Conservation (phyloP, 768 basidiomycete species). For the Leccinum broughii region DNA sequence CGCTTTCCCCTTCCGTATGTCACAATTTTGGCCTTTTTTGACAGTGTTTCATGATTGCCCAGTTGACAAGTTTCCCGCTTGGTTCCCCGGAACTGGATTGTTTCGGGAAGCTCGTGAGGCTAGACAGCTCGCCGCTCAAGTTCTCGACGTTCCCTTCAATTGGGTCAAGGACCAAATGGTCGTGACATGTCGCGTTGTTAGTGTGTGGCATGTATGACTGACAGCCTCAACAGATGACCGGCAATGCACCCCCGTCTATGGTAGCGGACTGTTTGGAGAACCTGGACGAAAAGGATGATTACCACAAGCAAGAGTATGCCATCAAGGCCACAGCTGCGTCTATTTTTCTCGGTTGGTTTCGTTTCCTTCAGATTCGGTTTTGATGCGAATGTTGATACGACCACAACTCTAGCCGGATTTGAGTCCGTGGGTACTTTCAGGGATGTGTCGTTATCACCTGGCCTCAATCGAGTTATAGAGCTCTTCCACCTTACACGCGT, state of each 20-base stretch:
- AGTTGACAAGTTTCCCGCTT: conserved; percentile 26
- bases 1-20: conserved; percentile 28
- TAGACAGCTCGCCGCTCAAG: conserved; percentile 17
- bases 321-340: conserved; percentile 31
- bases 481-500: conserved; percentile 25
- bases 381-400: neutral
- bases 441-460: neutral
- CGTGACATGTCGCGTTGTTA: neutral
- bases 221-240: conserved; percentile 8
- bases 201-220: neutral
- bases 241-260: conserved; percentile 24
- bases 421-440: conserved; percentile 22
- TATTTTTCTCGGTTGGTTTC: conserved; percentile 21
- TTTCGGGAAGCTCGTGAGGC: conserved; percentile 19
- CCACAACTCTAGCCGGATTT: conserved; percentile 20
- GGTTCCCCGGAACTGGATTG: conserved; percentile 26
- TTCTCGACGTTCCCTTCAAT: conserved; percentile 26
- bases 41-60: neutral
- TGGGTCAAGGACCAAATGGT: conserved; percentile 28
- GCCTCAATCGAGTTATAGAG: conserved; percentile 16
- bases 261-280: conserved; percentile 26
- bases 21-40: neutral
- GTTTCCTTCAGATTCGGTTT: neutral
- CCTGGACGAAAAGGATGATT: conserved; percentile 19
- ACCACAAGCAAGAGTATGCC: conserved; percentile 18